Percentiles rank a stretch among this genome's conserved stretches.
phyloP scores from a whole-genome alignment of 768 basidiomycete species.

The Daedalea quercina region DNA sequence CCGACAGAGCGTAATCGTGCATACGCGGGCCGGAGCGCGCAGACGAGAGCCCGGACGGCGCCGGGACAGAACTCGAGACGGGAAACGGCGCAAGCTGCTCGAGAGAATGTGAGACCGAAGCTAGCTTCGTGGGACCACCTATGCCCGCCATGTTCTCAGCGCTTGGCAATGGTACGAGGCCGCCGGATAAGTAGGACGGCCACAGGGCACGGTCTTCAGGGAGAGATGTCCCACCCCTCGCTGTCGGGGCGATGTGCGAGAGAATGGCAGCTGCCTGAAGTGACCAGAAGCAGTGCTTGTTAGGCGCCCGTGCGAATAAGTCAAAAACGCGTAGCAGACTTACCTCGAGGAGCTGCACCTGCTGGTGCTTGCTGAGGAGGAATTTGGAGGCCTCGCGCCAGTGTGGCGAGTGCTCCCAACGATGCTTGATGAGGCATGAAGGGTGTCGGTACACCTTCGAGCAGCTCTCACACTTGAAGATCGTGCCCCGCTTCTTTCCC shows the following conservation, averaged over 20 bases:
- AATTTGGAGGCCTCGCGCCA: constrained; percentile 93
- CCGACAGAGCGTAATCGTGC: constrained; percentile 56
- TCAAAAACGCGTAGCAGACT: constrained; percentile 13
- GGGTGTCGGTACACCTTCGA: constrained; percentile 94
- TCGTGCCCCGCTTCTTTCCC: constrained; percentile 75
- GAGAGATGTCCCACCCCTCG: constrained; percentile 62
- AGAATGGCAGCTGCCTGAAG: constrained; percentile 95
- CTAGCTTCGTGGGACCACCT: constrained; percentile 7
- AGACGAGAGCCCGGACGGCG: constrained; percentile 16
- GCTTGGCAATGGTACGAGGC: constrained; percentile 50
- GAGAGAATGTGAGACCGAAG: constrained; percentile 8
- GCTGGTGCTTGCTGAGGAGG: constrained; percentile 91
- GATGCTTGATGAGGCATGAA: constrained; percentile 92
- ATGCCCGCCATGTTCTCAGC: constrained; percentile 11
- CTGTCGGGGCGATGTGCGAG: constrained; percentile 71
- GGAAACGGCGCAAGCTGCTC: constrained; percentile 18
- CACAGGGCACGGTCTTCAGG: constrained; percentile 93
- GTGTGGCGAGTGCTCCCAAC: constrained; percentile 96
- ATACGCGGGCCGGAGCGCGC: constrained; percentile 44
- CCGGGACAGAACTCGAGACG: constrained; percentile 50
- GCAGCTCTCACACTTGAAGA: constrained; percentile 91
- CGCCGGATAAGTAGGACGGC: constrained; percentile 77
- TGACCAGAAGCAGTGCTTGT: constrained; percentile 6
- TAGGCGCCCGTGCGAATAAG: not conserved
- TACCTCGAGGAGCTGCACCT: constrained; percentile 93